Conservation (phyloP, 306 rosid genomes). For the Begonia loranthoides region DNA sequence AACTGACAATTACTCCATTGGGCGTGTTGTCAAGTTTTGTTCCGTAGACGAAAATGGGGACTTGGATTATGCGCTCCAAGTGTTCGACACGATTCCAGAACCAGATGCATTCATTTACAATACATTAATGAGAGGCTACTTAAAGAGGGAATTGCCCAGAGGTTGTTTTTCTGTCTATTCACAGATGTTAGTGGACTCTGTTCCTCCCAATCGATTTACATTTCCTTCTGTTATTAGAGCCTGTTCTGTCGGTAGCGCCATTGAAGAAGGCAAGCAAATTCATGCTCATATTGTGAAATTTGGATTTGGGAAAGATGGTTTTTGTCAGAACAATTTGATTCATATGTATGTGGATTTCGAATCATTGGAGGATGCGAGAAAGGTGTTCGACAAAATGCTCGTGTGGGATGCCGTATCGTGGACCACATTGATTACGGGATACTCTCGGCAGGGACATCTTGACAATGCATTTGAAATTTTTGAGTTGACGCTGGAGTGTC, state of each 20-base stretch:
- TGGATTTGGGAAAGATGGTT: conserved; percentile 25
- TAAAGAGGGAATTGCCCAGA: conserved; percentile 8
- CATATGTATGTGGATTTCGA: conserved; percentile 28
- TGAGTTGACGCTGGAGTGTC: conserved; percentile 33
- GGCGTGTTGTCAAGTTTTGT: conserved; percentile 39
- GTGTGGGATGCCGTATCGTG: conserved; percentile 34
- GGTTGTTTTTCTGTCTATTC: conserved; percentile 28
- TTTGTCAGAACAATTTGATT: conserved; percentile 31
- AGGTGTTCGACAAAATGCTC: conserved; percentile 33
- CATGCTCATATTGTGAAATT: conserved; percentile 51
- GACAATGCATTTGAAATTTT: conserved; percentile 38
- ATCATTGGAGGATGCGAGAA: conserved; percentile 30
- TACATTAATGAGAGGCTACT: conserved; percentile 32
- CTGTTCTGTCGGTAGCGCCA: conserved; percentile 15
- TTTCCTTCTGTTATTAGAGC: conserved; percentile 39
- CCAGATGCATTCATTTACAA: conserved; percentile 54
- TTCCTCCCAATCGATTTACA: conserved; percentile 35
- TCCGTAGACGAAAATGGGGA: conserved; percentile 27
- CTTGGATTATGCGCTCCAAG: conserved; percentile 30
- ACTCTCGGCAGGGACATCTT: conserved; percentile 27
- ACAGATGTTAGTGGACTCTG: conserved; percentile 27
- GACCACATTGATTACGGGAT: conserved; percentile 45
- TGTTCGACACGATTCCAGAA: conserved; percentile 27
- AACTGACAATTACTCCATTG: conserved; percentile 32
- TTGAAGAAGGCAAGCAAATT: conserved; percentile 29